A percentile compares a stretch with the other conserved stretches of the same genome.
phyloP scores from a whole-genome alignment of 805 yeast species.

The Sungouiella blattae region DNA sequence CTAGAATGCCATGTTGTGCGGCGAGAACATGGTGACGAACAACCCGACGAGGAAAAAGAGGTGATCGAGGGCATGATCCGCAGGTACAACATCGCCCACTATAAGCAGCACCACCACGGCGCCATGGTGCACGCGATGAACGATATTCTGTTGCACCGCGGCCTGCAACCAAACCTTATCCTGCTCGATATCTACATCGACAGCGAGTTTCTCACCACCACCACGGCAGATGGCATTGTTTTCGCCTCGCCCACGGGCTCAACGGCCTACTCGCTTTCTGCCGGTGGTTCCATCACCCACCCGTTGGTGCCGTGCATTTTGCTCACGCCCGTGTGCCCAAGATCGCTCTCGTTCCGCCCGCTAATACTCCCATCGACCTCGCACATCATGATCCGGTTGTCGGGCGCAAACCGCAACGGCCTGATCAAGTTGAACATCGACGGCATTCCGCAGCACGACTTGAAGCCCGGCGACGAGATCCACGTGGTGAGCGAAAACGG shows the following conservation, averaged over 20 bases:
- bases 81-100: conserved; percentile 14
- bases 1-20: conserved; percentile 69
- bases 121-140: conserved; percentile 79
- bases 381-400: conserved; percentile 62
- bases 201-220: conserved; percentile 79
- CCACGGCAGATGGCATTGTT: conserved; percentile 88
- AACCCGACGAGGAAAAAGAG: conserved; percentile 3
- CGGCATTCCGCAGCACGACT: conserved; percentile 70
- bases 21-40: conserved; percentile 9
- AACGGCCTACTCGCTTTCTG: conserved; percentile 83
- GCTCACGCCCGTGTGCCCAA: conserved; percentile 87
- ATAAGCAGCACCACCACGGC: conserved; percentile 17
- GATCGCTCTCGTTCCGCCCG: conserved; percentile 89
- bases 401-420: conserved; percentile 43
- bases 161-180: conserved; percentile 81
- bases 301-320: conserved; percentile 82
- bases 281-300: conserved; percentile 92
- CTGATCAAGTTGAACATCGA: conserved; percentile 66
- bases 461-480: conserved; percentile 75
- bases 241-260: conserved; percentile 93
- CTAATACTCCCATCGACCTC: conserved; percentile 75
- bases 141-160: conserved; percentile 85
- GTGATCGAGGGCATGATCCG: conserved; percentile 11
- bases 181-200: conserved; percentile 82
- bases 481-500: conserved; percentile 67